These are phyloP conservation scores for Akanthomyces uredinophilus DNA, from an alignment of 2,329 filamentous ascomycete genomes.

Conservation along the genomic window DNA sequence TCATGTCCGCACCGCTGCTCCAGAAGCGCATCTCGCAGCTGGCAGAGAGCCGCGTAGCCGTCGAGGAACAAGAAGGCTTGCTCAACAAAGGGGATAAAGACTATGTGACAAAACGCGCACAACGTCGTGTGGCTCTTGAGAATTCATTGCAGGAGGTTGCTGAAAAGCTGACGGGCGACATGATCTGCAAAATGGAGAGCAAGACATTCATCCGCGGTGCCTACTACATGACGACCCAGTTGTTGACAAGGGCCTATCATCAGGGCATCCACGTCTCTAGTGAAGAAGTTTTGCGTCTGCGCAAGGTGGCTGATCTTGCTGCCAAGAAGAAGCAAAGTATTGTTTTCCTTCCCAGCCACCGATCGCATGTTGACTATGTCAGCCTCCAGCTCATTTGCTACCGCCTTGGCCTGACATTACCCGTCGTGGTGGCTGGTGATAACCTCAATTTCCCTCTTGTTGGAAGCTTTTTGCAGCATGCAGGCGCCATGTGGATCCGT, in stretches of 20 bases:
- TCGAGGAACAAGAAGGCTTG: slow-evolving; percentile 73
- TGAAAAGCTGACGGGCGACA: slow-evolving; percentile 81
- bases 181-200: slow-evolving; percentile 99
- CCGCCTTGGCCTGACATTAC: slow-evolving; percentile 79
- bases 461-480: slow-evolving; percentile 85
- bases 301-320: slow-evolving; percentile 77
- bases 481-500: slow-evolving; percentile 96
- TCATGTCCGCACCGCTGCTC: slow-evolving; percentile 71
- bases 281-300: slow-evolving; percentile 80
- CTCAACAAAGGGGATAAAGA: slow-evolving; percentile 53
- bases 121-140: slow-evolving; percentile 61
- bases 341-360: slow-evolving; percentile 90
- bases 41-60: slow-evolving; percentile 65
- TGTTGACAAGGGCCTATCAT: slow-evolving; percentile 89
- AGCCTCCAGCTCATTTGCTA: slow-evolving; percentile 95
- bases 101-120: slow-evolving; percentile 44
- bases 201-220: slow-evolving; percentile 86
- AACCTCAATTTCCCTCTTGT: slow-evolving; percentile 93
- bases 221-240: slow-evolving; percentile 83
- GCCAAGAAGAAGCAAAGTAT: slow-evolving; percentile 88
- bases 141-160: slow-evolving; percentile 72
- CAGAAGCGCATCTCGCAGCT: slow-evolving; percentile 70
- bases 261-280: slow-evolving; percentile 96
- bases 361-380: slow-evolving; percentile 94
- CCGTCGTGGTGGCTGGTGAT: slow-evolving; percentile 89